A percentile compares a stretch with the other conserved stretches of the same genome.
phyloP scores from a whole-genome alignment of 352 stramenopile genomes.

The Phytophthora sojae region DNA sequence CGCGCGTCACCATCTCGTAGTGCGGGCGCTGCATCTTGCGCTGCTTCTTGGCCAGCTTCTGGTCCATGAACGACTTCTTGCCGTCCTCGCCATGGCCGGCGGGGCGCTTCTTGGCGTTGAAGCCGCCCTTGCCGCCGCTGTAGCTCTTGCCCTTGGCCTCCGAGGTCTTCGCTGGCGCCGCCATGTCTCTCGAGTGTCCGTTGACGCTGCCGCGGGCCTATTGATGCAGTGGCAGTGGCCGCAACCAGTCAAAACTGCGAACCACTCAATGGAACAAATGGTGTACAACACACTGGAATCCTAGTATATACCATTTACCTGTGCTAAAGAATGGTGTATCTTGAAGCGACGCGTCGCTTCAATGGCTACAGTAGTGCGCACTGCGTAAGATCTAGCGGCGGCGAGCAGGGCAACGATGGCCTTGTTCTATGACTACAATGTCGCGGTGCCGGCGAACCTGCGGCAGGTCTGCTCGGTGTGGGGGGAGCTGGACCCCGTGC shows the following conservation, averaged over 20 bases:
- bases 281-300: neutral
- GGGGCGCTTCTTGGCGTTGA: constrained; percentile 72
- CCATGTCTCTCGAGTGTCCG: constrained; percentile 36
- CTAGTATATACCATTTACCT: neutral
- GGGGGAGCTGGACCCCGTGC: constrained; percentile 84
- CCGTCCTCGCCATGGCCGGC: constrained; percentile 54
- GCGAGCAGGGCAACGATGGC: constrained; percentile 31
- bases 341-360: constrained; percentile 32
- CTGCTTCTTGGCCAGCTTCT: constrained; percentile 93
- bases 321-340: constrained; percentile 12
- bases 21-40: constrained; percentile 95
- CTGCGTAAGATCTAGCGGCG: constrained; percentile 13
- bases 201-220: constrained; percentile 10
- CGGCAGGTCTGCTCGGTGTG: constrained; percentile 82
- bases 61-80: constrained; percentile 89
- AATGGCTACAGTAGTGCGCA: neutral
- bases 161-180: constrained; percentile 33
- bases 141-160: constrained; percentile 38
- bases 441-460: constrained; percentile 67
- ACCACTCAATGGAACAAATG: neutral
- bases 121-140: constrained; percentile 28
- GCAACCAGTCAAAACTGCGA: constrained; percentile 38
- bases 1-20: constrained; percentile 92
- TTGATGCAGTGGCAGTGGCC: constrained; percentile 15
- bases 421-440: constrained; percentile 88